Base-by-base conservation (phyloP, 202 grass and related monocot genomes). In the Alloteropsis angusta region DNA sequence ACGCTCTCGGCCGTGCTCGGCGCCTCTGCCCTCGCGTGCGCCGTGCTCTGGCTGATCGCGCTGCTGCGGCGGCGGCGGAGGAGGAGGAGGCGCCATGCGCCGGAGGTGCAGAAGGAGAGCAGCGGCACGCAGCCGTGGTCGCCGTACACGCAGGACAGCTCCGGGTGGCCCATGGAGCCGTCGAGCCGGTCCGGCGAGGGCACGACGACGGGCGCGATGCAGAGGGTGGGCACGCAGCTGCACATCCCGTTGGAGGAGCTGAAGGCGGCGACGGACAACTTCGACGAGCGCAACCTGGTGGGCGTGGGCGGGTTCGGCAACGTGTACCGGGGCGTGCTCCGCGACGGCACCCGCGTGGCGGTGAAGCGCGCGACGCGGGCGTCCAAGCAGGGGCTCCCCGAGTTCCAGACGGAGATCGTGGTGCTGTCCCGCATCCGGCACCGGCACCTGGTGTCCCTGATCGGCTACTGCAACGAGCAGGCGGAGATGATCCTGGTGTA, bases 401-500 rank as follows among this genome's bases (percentile, higher is more conserved):
- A 97, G 71, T 97, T 97, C 81, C 82, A 83, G 6, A 91, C 81
- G 5, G 93, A 97, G 90, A 89, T 97, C 82, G 71, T 76, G 19
- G 60, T 97, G 68, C 82, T 97, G 22, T 97, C 90, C n/a, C 37
- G 80, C 47, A 91, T 97, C 85, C 93, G 88, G 11, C 90, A 97
- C 86, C 87, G 90, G 0, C 90, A 97, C 68, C 88, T 97, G 0
- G 93, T 93, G 0, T 82, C 86, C 2, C 86, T 97, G 14, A 70
- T 93, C 78, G 93, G 88, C 14, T 91, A 93, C 83, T 93, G 93
- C 57, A 63, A 84, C 72, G 93, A 97, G 75, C 35, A 70, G 55
- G 68, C 79, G 6, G 93, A 97, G 86, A 93, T 93, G 93, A 89
- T 97, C 32, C 79, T 97, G 0, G 93, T 93, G 23, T 97, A 97